Evolutionary conservation across 2,329 filamentous ascomycete genomes (phyloP), one percentile per base, ranked within the genome.

Genomic region (Aspergillus ochraceus): DNA sequence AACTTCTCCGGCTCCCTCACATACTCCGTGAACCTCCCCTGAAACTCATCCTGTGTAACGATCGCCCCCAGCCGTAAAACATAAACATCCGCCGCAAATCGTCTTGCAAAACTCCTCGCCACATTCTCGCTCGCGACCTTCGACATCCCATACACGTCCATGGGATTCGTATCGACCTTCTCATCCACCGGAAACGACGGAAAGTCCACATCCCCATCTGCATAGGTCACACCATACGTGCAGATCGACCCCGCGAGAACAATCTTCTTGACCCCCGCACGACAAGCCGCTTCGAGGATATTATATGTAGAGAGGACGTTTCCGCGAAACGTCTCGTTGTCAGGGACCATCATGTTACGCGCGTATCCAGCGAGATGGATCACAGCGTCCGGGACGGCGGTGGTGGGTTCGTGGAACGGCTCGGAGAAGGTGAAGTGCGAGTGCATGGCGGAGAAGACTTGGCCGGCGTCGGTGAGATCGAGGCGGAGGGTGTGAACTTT

Each of bases 331-430:
- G 79, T 83, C 67, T 86, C 83, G 54, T 83, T 84, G 67, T 88
- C 86, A 0, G 85, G 84, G 0, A 86, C 84, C 2, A 88, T 77
- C 80, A 88, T 81, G 65, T 86, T 85, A 26, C 85, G 78, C 0
- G 86, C 81, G 63, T 83, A 84, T 0, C 84, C 85, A 14, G 81
- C 84, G 54, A 88, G 84, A 69, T 89, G 86, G 54, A 88, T 85
- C 54, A 89, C 83, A 0, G 83, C 86, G 66, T 88, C 85, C 0
- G 86, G 85, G 12, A 64, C 0, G 77, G 76, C 0, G 72, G 68
- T 19, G 78, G 80, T 4, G 75, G 72, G 65, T 50, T 49, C 76
- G 59, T 54, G 71, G 70, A 68, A 76, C 20, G 65, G 74, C 61
- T 71, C 72, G 55, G 63, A 76, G 65, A 85, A 81, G 66, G 81